Conservation (phyloP, 352 stramenopile genomes). For the Peronospora destructor region DNA sequence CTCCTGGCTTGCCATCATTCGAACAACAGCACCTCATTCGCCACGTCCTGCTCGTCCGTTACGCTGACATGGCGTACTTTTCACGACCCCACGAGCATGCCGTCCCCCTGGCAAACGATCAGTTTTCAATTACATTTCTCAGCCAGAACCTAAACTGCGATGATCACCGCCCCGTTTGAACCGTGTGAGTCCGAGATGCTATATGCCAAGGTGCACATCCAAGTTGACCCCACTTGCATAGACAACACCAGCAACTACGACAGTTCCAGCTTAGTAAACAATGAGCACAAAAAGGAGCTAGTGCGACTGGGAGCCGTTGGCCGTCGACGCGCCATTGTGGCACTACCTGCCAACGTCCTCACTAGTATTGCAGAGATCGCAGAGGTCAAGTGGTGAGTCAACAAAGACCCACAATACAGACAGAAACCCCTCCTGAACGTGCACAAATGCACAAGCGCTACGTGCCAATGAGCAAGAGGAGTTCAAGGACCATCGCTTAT, state of each 20-base stretch:
- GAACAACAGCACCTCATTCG: constrained; percentile 14
- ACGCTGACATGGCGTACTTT: constrained; percentile 8
- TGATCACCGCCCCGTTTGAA: constrained; percentile 21
- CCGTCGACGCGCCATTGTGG: constrained; percentile 27
- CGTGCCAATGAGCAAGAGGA: neutral
- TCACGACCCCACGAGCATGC: constrained; percentile 12
- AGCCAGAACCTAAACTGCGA: constrained; percentile 1
- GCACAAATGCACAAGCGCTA: neutral
- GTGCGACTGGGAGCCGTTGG: constrained; percentile 31
- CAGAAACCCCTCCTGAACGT: neutral
- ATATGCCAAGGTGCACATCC: constrained; percentile 11
- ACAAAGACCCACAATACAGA: neutral
- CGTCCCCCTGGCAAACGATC: neutral
- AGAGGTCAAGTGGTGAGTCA: constrained; percentile 17
- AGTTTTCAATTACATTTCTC: constrained; percentile 14
- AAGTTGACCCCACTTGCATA: neutral
- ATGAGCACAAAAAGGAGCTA: constrained; percentile 25
- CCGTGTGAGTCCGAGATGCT: constrained; percentile 21
- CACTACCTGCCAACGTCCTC: constrained; percentile 15
- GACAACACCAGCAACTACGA: constrained; percentile 4
- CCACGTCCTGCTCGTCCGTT: neutral
- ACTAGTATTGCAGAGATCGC: constrained; percentile 19
- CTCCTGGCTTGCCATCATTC: constrained; percentile 13
- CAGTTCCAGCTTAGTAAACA: constrained; percentile 9
- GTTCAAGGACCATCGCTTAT: neutral